Percentiles rank a stretch among this genome's conserved stretches.
Conservation (phyloP, 495 filamentous ascomycete species). For the Aspergillus taichungensis region DNA sequence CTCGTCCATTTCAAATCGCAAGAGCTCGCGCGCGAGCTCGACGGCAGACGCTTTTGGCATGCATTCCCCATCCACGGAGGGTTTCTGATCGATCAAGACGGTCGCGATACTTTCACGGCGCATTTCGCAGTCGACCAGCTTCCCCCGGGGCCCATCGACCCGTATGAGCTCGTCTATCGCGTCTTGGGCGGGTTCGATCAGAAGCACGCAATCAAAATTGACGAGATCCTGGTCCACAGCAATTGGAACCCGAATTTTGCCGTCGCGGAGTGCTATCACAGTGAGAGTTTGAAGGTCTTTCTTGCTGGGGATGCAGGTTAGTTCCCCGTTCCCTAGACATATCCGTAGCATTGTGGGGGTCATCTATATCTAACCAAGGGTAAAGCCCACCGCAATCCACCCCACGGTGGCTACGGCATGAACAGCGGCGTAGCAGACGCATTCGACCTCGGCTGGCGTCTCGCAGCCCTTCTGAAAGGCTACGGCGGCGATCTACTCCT, state of each 20-base stretch:
- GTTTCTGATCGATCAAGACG: slow-evolving; percentile 22
- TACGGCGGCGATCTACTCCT: slow-evolving; percentile 15
- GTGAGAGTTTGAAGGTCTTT: slow-evolving; percentile 30
- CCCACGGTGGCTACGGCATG: slow-evolving; percentile 30
- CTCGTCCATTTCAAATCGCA: slow-evolving; percentile 25
- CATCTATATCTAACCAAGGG: background rate
- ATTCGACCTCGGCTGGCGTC: slow-evolving; percentile 20
- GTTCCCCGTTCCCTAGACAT: background rate
- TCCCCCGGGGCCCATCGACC: slow-evolving; percentile 6
- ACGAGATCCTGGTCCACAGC: slow-evolving; percentile 20
- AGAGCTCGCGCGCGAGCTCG: slow-evolving; percentile 12
- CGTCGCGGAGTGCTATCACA: slow-evolving; percentile 11
- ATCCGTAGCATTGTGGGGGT: background rate
- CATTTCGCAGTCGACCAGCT: slow-evolving; percentile 11
- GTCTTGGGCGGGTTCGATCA: slow-evolving; percentile 14
- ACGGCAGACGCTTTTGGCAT: slow-evolving; percentile 22
- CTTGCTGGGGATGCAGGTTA: slow-evolving; percentile 41
- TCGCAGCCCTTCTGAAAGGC: slow-evolving; percentile 18
- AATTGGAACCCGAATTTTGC: slow-evolving; percentile 15
- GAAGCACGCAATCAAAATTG: slow-evolving; percentile 15
- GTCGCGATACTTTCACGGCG: slow-evolving; percentile 21
- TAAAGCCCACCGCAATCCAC: slow-evolving; percentile 41
- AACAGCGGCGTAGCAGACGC: slow-evolving; percentile 27
- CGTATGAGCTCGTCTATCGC: slow-evolving; percentile 13
- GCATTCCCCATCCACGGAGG: slow-evolving; percentile 12